These are phyloP conservation scores for Plasmodium sp. DNA, from an alignment of 169 alveolate genomes.

Conservation along the genomic window DNA sequence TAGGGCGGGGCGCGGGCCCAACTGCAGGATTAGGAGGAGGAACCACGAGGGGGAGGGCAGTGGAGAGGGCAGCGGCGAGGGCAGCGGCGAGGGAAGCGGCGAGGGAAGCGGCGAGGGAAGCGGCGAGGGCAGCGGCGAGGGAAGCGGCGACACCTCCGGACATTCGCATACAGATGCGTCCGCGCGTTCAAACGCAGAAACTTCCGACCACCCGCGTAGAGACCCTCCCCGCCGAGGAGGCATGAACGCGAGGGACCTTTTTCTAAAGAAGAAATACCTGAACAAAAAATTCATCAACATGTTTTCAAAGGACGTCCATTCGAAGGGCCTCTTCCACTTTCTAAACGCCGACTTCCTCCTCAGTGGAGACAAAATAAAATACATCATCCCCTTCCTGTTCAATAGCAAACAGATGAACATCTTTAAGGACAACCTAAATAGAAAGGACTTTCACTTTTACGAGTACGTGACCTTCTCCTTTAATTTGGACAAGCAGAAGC, in stretches of 20 bases:
- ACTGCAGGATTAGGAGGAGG: background rate
- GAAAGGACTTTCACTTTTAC: conserved; percentile 10
- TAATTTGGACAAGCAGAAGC: conserved; percentile 3
- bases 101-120: background rate
- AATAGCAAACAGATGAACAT: conserved; percentile 1
- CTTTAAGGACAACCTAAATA: conserved; percentile 29
- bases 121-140: background rate
- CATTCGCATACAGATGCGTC: background rate
- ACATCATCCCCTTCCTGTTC: conserved; percentile 21
- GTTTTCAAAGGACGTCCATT: conserved; percentile 37
- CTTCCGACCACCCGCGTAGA: background rate
- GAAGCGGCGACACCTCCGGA: background rate
- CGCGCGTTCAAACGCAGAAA: background rate
- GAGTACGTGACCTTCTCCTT: conserved; percentile 35
- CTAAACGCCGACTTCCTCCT: conserved; percentile 47
- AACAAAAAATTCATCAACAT: conserved; percentile 38
- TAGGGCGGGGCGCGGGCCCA: background rate
- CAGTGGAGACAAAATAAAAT: conserved; percentile 26
- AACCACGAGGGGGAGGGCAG: background rate
- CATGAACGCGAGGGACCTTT: background rate
- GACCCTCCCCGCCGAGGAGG: background rate
- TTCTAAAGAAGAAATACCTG: conserved; percentile 20
- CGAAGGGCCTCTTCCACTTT: conserved; percentile 34
- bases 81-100: background rate
- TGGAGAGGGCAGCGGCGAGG: too few relatives aligned